phyloP scores from a whole-genome alignment of 225 moss, liverwort and hornwort genomes.

The Sphagnum contortum region DNA sequence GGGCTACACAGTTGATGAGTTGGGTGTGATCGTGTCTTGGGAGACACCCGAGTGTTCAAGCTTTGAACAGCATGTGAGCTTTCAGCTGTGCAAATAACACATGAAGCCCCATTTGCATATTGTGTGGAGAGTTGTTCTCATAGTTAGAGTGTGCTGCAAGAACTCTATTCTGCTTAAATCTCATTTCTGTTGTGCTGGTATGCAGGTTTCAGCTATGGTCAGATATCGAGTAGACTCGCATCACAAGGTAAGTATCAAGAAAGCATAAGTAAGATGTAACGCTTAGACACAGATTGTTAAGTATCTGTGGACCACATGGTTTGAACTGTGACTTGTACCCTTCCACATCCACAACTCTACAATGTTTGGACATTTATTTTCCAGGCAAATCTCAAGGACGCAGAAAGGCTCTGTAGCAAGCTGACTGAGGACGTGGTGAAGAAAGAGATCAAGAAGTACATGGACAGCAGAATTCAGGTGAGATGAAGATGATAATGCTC shows the following conservation, averaged over 20 bases:
- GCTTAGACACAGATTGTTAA: background rate
- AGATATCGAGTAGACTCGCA: slow-evolving; percentile 25
- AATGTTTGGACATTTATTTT: background rate
- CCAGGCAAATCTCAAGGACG: slow-evolving; percentile 28
- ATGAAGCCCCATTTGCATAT: background rate
- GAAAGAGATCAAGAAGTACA: slow-evolving; percentile 35
- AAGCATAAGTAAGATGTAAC: too few species aligned
- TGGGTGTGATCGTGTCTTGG: slow-evolving; percentile 14
- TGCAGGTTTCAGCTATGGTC: slow-evolving; percentile 36
- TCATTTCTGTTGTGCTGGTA: background rate
- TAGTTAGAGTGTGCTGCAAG: too few species aligned
- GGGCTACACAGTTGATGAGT: slow-evolving; percentile 12
- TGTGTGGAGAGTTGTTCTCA: too few species aligned
- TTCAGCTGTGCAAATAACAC: background rate
- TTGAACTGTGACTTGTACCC: background rate
- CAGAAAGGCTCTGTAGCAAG: slow-evolving; percentile 40
- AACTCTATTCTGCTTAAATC: too few species aligned
- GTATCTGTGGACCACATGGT: too few species aligned
- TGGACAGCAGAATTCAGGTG: slow-evolving; percentile 33
- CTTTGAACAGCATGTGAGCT: slow-evolving; percentile 30
- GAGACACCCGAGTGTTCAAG: slow-evolving; percentile 40
- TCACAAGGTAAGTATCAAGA: slow-evolving; percentile 18
- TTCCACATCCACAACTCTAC: background rate
- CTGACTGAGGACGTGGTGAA: slow-evolving; percentile 36
- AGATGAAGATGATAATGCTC: background rate